Conservation (phyloP, 371 early-diverging fungal genomes). For the Ordospora pajunii region DNA sequence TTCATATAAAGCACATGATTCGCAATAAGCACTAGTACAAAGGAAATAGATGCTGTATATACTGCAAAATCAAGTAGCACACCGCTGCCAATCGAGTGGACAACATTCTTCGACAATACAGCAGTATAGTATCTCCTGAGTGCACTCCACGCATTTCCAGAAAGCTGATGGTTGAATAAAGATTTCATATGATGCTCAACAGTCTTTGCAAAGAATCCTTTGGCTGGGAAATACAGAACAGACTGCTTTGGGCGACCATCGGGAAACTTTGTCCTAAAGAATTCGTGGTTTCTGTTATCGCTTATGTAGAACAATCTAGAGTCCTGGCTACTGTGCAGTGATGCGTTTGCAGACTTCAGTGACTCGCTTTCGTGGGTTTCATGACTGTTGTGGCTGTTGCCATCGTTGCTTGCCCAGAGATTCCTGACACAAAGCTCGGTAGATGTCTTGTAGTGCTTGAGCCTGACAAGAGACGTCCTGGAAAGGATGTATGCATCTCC, state of each 20-base stretch:
- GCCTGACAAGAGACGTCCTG: not conserved
- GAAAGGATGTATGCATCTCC: not conserved
- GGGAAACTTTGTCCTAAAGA: slow-evolving; percentile 10
- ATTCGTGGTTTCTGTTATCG: slow-evolving; percentile 23
- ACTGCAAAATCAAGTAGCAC: not conserved
- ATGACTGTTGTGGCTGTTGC: not conserved
- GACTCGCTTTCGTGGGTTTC: not conserved
- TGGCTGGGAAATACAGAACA: not conserved
- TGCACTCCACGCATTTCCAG: not conserved
- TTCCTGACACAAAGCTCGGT: slow-evolving; percentile 8
- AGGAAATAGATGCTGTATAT: not conserved
- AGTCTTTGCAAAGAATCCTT: not conserved
- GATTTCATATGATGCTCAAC: not conserved
- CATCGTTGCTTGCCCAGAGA: not conserved
- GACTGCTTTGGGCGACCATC: not conserved
- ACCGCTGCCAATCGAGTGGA: not conserved
- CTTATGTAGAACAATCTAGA: slow-evolving; percentile 22
- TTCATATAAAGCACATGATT: not conserved
- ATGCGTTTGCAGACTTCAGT: not conserved
- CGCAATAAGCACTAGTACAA: not conserved
- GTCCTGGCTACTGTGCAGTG: slow-evolving; percentile 2
- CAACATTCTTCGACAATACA: not conserved
- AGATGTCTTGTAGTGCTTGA: slow-evolving; percentile 11
- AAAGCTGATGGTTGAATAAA: no score
- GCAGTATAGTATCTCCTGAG: not conserved